Evolutionary conservation across 2,329 filamentous ascomycete genomes (phyloP), one percentile per base, ranked within the genome.

Genomic region (Diaporthe nobilis): DNA sequence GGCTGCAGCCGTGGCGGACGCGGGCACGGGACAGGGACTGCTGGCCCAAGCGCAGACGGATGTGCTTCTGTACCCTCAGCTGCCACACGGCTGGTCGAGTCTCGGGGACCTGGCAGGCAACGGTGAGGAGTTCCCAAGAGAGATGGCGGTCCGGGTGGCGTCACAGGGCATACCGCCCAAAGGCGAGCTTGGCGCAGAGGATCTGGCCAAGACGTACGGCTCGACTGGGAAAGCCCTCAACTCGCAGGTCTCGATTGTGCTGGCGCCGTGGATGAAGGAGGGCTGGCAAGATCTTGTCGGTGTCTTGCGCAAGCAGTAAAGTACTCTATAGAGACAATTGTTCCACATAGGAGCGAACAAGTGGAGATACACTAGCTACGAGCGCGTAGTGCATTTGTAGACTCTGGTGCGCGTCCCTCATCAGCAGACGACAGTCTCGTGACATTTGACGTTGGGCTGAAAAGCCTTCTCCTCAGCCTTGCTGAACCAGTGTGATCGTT

Each of bases 81-180:
- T 95, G 75, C 92, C 95, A 0, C 91, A 94, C 71, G 94, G 95
- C 0, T 99, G 97, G 97, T 89, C 91, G 57, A 89, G 93, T 70
- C 87, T 98, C 34, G 92, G 94, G 0, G 88, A 91, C 51, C 83
- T 90, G 0, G 89, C 89, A 0, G 90, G 88, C 3, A 85, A 87
- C 57, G 80, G 82, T 7, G 85, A 87, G 71, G 85, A 86, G n/a
- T 85, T 88, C 73, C 85, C 88, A 0, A 93, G 94, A 3, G 91
- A 94, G 78, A 95, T 98, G 92, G 94, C 95, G 2, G 87, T 98
- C 77, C 89, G 92, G 81, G 94, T 95, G n/a, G 95, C 96, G 0
- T 81, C 90, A 51, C 92, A 92, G 79, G 92, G 90, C 12, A 91
- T 96, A 3, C 94, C 95, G 49, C 95, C 96, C 0, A 85, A 88